A percentile compares a stretch with the other conserved stretches of the same genome.
Conservation (phyloP, 306 rosid genomes). For the Trifolium pratense region DNA sequence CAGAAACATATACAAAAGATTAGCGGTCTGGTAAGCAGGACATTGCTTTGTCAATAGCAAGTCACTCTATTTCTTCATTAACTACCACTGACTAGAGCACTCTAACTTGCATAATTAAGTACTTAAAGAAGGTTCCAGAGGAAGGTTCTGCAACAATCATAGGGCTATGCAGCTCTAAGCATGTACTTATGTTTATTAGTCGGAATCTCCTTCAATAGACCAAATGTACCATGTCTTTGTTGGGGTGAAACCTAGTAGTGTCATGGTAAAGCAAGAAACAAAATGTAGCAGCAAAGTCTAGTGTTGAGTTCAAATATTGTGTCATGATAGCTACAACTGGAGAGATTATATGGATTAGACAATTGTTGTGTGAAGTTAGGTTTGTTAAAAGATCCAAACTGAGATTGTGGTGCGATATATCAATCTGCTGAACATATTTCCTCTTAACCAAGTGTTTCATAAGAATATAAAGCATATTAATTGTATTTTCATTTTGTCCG, state of each 20-base stretch:
- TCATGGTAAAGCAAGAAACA: conserved; percentile 16
- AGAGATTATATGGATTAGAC: conserved; percentile 1
- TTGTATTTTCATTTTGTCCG: background rate
- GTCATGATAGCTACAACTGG: background rate
- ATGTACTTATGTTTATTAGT: background rate
- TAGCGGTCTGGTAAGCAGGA: conserved; percentile 20
- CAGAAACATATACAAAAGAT: conserved; percentile 5
- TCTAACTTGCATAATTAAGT: background rate
- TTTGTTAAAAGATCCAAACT: background rate
- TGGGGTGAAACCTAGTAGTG: conserved; percentile 29
- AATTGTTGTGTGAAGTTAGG: conserved; percentile 12
- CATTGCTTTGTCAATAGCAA: conserved; percentile 10
- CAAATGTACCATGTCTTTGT: conserved; percentile 1
- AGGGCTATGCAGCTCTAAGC: conserved; percentile 7
- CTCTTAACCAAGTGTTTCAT: conserved; percentile 1
- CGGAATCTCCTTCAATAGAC: background rate
- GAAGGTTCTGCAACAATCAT: conserved; percentile 24
- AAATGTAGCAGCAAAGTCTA: conserved; percentile 5
- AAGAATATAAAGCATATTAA: background rate
- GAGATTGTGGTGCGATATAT: conserved; percentile 15
- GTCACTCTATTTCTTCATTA: conserved; percentile 10
- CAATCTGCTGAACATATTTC: conserved; percentile 1
- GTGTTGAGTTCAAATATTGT: conserved; percentile 9
- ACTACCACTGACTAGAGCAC: background rate
- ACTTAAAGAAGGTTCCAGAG: conserved; percentile 20